Conservation (phyloP, 2,329 filamentous ascomycete species). For the Monosporascus sp. region DNA sequence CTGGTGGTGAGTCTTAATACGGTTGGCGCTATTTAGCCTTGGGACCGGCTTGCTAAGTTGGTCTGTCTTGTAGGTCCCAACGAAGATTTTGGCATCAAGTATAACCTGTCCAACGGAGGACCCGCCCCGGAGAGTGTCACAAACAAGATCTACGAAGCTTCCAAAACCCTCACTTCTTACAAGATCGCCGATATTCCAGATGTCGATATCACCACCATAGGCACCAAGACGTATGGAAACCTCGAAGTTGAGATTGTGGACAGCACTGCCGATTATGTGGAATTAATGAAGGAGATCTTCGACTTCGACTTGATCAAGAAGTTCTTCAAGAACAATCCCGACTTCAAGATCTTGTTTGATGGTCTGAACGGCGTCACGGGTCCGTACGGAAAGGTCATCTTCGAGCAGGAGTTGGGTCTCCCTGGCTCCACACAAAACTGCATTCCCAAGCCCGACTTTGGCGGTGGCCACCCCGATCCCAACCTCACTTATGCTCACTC, state of each 20-base stretch:
- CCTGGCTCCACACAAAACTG: slow-evolving; percentile 81
- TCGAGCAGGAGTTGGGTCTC: slow-evolving; percentile 87
- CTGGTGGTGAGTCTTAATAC: slow-evolving; percentile 64
- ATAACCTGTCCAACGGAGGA: slow-evolving; percentile 94
- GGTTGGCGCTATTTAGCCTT: not conserved
- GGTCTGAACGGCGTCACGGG: slow-evolving; percentile 92
- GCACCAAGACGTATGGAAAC: slow-evolving; percentile 74
- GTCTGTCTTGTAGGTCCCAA: slow-evolving; percentile 60
- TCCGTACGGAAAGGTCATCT: slow-evolving; percentile 90
- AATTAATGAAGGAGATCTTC: slow-evolving; percentile 98
- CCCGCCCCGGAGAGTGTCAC: slow-evolving; percentile 94
- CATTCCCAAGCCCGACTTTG: slow-evolving; percentile 87
- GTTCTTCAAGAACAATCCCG: slow-evolving; percentile 79
- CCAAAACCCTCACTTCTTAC: slow-evolving; percentile 86
- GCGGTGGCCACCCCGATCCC: slow-evolving; percentile 93
- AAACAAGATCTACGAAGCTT: slow-evolving; percentile 93
- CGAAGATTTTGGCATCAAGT: slow-evolving; percentile 99
- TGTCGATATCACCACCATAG: slow-evolving; percentile 77
- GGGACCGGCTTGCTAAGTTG: slow-evolving; percentile 2
- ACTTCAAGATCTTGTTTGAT: slow-evolving; percentile 97
- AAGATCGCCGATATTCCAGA: slow-evolving; percentile 85
- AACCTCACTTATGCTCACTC: slow-evolving; percentile 97
- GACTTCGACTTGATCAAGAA: slow-evolving; percentile 94
- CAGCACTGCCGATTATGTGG: slow-evolving; percentile 84
- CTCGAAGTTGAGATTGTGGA: slow-evolving; percentile 95